phyloP scores from a whole-genome alignment of 1,284 basidiomycete species.

The Rhizopogon parksii region DNA sequence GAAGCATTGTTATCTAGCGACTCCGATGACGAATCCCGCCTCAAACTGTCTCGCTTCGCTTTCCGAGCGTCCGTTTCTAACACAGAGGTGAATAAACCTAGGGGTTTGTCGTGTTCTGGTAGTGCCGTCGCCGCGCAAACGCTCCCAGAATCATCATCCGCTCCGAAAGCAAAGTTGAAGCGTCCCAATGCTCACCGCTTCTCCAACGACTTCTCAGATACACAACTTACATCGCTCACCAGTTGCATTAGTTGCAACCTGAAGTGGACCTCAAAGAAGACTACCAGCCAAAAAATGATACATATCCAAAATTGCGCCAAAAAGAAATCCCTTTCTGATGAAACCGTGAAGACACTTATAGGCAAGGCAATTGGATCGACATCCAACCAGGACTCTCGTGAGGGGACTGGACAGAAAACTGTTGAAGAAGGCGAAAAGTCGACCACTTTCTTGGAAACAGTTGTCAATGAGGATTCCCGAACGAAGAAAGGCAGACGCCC shows the following conservation, averaged over 20 bases:
- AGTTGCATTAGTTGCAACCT: conserved; percentile 62
- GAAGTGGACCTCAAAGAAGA: conserved; percentile 64
- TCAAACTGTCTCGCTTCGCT: conserved; percentile 32
- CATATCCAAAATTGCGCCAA: conserved; percentile 65
- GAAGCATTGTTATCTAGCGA: conserved; percentile 5
- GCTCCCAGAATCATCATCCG: not conserved
- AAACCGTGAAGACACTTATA: conserved; percentile 50
- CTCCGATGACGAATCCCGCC: conserved; percentile 16
- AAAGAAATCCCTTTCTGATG: conserved; percentile 45
- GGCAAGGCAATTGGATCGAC: conserved; percentile 37
- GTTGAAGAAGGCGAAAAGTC: conserved; percentile 8
- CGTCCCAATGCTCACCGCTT: conserved; percentile 18
- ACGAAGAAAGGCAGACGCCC: conserved; percentile 40
- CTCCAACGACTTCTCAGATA: conserved; percentile 35
- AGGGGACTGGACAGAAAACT: not conserved
- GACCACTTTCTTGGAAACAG: conserved; percentile 49
- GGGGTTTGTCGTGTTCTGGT: not conserved
- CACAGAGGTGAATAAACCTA: not conserved
- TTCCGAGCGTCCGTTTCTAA: conserved; percentile 14
- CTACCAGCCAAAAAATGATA: conserved; percentile 47
- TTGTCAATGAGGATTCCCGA: conserved; percentile 38
- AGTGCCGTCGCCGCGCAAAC: not conserved
- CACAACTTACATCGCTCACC: conserved; percentile 40
- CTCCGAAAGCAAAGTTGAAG: conserved; percentile 11
- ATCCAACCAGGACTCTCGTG: conserved; percentile 4